Base-by-base conservation (phyloP, 352 stramenopile genomes). In the Phytophthora hybrid region DNA sequence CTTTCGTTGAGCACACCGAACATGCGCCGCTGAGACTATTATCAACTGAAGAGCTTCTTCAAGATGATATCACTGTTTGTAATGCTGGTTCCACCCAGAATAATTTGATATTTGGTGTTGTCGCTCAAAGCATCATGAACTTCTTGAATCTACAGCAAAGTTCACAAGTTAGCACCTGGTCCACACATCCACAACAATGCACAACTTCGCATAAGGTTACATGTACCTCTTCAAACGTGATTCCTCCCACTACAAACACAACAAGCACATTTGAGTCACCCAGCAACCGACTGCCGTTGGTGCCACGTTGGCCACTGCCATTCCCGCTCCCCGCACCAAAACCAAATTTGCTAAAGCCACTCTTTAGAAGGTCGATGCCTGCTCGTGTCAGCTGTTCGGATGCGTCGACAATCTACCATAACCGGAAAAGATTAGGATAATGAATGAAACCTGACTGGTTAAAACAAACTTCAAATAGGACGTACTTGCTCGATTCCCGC, bases 271-370 rank as follows among this genome's bases (percentile, higher is more conserved):
- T 75, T 2, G 83, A 80, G 13, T 85, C 66, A 21, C 74, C 77
- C 46, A 92, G 26, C 21, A 88, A 18, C 41, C 74, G 74, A 52
- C 60, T 76, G 4, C 56, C 63, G 16, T 59, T 75, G 13, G 63
- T 70, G 0, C 67, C 23, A 29, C 68, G 60, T 52, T 82, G 61
- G 44, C 51, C 44, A 34, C 66, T 61, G 14, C 37, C 37, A 44
- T 44, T 44, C 37, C 52, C 62, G 31, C 59, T 76, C 51, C 58
- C 78, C 52, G 76, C 66, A 13, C 77, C 82, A 70, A 95, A 92
- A 1, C 88, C 88, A 66, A 95, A 93, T 29, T 88, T 87, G 74
- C 86, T 95, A 54, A 95, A 91, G 4, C 88, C 88, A n/a, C 86
- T 93, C 63, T 91, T 93, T 4, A 95, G 78, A 37, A 95, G 74